Evolutionary conservation across 768 basidiomycete species (phyloP), one percentile per base, ranked within the genome.

Genomic region (Mycena filopes): DNA sequence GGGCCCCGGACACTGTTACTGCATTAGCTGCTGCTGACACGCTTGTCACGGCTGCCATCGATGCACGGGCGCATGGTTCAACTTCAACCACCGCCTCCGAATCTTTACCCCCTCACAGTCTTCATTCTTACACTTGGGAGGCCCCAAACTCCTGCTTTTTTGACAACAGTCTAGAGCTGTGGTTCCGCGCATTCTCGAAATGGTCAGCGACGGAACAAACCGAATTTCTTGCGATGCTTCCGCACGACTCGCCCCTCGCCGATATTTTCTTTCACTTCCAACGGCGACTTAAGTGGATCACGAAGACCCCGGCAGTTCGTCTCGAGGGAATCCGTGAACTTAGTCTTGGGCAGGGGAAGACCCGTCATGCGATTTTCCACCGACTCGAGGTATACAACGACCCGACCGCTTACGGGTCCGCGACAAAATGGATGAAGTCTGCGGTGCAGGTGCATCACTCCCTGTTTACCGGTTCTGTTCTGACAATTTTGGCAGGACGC

Each of bases 81-180:
- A 5, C 40, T 26, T 6, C 26, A 43, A 10, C 51, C 3, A 26
- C 38, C 21, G 36, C 21, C 13, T 15, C 25, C 18, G 16, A 25
- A 18, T 25, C 18, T 13, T 5, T 25, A 2, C 28, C n/a, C 21
- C 5, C 40, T 8, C 18, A 29, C 2, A 25, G 28, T 16, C 38
- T 55, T 18, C 42, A 46, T 4, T 68, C 67, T 11, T 68, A 71
- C 42, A n/a, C 25, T 36, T 69, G 65, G 65, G 5, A 33, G 20
- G 18, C 45, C 12, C 57, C 62, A 1, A 74, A 74, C 45, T 74
- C 70, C 18, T 74, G 73, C 53, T 73, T 72, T 41, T 66, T 70
- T 46, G 72, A 73, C 42, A 54, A 60, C 40, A 69, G 68, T 1
- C 53, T 72, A 4, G 71, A 74, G 41, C 50, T 71, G 5, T 66